phyloP scores from a whole-genome alignment of 1,139 yeast genomes.

The Sugiyamaella neomexicana region DNA sequence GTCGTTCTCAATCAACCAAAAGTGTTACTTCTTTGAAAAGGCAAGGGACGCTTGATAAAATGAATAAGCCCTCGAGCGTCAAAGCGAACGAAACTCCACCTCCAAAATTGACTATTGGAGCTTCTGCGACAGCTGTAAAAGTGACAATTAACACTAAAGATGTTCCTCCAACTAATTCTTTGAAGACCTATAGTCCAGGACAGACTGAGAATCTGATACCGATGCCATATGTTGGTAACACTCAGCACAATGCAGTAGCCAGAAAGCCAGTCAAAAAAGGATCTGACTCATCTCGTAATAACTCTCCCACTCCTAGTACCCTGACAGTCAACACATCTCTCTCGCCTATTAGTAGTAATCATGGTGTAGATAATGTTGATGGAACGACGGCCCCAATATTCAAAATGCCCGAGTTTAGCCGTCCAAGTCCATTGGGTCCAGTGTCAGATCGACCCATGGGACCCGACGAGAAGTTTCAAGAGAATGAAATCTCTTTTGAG shows the following conservation, averaged over 20 bases:
- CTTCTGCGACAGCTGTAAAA: constrained; percentile 7
- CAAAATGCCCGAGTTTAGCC: constrained; percentile 19
- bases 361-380: background rate
- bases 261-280: constrained; percentile 30
- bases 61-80: background rate
- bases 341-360: background rate
- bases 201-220: constrained; percentile 34
- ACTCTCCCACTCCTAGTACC: constrained; percentile 8
- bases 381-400: constrained; percentile 15
- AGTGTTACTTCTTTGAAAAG: constrained; percentile 11
- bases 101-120: background rate
- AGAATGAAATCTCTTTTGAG: constrained; percentile 69
- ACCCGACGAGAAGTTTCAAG: constrained; percentile 55
- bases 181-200: constrained; percentile 34
- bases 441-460: constrained; percentile 15
- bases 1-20: constrained; percentile 23
- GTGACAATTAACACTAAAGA: constrained; percentile 18
- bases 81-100: background rate
- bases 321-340: constrained; percentile 7
- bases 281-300: constrained; percentile 2
- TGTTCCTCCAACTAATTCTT: constrained; percentile 18
- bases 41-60: constrained; percentile 5
- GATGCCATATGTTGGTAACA: constrained; percentile 31
- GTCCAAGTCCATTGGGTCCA: constrained; percentile 17
- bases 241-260: constrained; percentile 27